These are phyloP conservation scores for Aspergillus pseudoglaucus DNA, from an alignment of 2,329 filamentous ascomycete species.

Conservation along the genomic window DNA sequence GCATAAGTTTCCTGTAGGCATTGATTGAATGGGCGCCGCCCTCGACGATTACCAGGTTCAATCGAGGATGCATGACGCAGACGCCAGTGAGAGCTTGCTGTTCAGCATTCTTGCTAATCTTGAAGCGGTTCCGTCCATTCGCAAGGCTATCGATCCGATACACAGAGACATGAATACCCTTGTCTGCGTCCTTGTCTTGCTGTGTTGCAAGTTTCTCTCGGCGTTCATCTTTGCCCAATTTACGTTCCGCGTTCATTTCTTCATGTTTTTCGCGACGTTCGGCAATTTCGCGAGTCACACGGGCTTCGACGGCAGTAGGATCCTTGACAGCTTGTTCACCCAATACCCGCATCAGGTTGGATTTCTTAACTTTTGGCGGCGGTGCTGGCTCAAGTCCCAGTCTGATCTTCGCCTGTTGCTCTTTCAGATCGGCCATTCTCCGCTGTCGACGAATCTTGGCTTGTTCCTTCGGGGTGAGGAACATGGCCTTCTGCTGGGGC, in stretches of 20 bases:
- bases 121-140: conserved; percentile 89
- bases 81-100: conserved; percentile 79
- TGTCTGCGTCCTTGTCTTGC: conserved; percentile 79
- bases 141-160: conserved; percentile 86
- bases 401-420: conserved; percentile 92
- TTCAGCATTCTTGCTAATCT: conserved; percentile 86
- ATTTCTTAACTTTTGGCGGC: conserved; percentile 93
- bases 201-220: conserved; percentile 76
- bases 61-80: conserved; percentile 84
- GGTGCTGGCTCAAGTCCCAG: conserved; percentile 84
- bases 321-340: conserved; percentile 92
- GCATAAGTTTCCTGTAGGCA: conserved; percentile 86
- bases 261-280: conserved; percentile 77
- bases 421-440: conserved; percentile 87
- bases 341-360: conserved; percentile 93
- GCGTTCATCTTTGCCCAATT: conserved; percentile 79
- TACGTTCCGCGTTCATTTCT: conserved; percentile 71
- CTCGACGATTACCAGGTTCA: conserved; percentile 86
- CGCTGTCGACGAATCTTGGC: conserved; percentile 84
- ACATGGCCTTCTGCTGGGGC: conserved; percentile 79
- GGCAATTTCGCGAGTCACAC: conserved; percentile 86
- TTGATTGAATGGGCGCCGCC: conserved; percentile 77
- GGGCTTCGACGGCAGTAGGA: conserved; percentile 90
- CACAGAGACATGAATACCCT: conserved; percentile 77
- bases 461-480: conserved; percentile 82